Conservation (phyloP, 2,329 filamentous ascomycete species). For the Colletotrichum godetiae region DNA sequence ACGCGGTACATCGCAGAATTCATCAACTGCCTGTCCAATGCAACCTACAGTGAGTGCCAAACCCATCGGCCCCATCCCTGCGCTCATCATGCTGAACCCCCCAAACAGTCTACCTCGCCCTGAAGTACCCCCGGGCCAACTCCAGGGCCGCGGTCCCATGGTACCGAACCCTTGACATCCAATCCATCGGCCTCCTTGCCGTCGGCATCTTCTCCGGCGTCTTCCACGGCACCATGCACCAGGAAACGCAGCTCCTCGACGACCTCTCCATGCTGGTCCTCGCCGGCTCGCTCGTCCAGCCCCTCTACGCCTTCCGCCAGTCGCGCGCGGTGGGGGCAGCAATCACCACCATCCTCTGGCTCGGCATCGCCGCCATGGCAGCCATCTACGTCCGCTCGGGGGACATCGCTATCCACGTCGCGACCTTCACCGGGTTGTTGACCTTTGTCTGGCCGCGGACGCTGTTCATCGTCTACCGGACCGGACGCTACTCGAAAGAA, state of each 20-base stretch:
- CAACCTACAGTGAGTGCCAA: conserved; percentile 42
- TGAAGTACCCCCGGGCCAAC: conserved; percentile 49
- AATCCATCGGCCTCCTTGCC: conserved; percentile 53
- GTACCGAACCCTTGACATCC: conserved; percentile 50
- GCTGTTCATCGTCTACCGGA: conserved; percentile 48
- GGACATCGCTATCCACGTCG: conserved; percentile 56
- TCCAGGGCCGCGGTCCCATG: conserved; percentile 43
- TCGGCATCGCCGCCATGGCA: conserved; percentile 53
- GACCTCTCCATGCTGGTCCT: conserved; percentile 70
- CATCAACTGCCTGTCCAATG: conserved; percentile 56
- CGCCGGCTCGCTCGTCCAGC: conserved; percentile 62
- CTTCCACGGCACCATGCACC: conserved; percentile 58
- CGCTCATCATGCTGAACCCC: not conserved
- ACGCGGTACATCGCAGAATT: conserved; percentile 57
- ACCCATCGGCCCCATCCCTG: not conserved
- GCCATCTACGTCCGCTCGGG: conserved; percentile 55
- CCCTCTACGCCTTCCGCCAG: conserved; percentile 57
- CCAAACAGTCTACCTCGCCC: conserved; percentile 52
- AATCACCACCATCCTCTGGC: conserved; percentile 51
- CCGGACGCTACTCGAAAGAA: conserved; percentile 42
- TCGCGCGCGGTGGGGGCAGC: conserved; percentile 45
- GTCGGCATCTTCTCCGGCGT: conserved; percentile 55
- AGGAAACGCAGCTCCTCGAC: conserved; percentile 59
- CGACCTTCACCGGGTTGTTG: conserved; percentile 49
- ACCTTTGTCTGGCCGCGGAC: conserved; percentile 46